Evolutionary conservation across 768 basidiomycete species (phyloP).

Genomic region (Agrocybe chaxingu): DNA sequence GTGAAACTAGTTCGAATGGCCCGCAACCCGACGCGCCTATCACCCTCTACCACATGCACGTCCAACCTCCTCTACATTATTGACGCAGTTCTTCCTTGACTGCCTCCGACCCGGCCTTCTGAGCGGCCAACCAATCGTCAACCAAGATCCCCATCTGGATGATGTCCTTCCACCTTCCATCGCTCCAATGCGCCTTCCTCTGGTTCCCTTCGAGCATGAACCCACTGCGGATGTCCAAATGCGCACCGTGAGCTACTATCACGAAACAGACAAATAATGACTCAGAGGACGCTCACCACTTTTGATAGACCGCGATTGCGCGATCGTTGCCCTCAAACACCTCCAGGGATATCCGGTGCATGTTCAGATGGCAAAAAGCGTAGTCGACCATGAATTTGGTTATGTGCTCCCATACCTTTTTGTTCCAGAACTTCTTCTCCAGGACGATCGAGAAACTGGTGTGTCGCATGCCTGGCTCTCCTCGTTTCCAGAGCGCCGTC

Average conservation of each 20-base stretch:
- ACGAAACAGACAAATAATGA: background rate
- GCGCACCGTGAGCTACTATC: background rate
- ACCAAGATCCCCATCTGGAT: slow-evolving; percentile 22
- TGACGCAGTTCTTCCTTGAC: too few species aligned
- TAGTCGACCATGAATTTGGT: slow-evolving; percentile 38
- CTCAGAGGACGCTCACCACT: slow-evolving; percentile 29
- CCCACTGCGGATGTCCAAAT: slow-evolving; percentile 7
- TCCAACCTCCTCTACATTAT: background rate
- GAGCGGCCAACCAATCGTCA: slow-evolving; percentile 17
- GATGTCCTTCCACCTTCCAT: slow-evolving; percentile 18
- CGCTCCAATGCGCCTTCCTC: slow-evolving; percentile 16
- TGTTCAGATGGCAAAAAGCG: slow-evolving; percentile 33
- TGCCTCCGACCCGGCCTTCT: too few species aligned
- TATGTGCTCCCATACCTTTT: slow-evolving; percentile 39
- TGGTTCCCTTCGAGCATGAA: slow-evolving; percentile 21
- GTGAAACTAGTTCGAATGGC: background rate
- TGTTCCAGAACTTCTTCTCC: slow-evolving; percentile 27
- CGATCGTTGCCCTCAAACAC: slow-evolving; percentile 35
- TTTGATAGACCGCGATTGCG: slow-evolving; percentile 37
- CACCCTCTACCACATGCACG: too few species aligned
- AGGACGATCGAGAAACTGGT: slow-evolving; percentile 1
- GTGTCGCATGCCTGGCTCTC: slow-evolving; percentile 1
- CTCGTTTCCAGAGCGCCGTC: background rate
- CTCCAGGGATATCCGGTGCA: slow-evolving; percentile 38
- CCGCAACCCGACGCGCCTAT: background rate